Percentiles rank a stretch among this genome's conserved stretches.
These are phyloP conservation scores for Microbotryum intermedium DNA, from an alignment of 1,284 basidiomycete genomes.

Conservation along the genomic window DNA sequence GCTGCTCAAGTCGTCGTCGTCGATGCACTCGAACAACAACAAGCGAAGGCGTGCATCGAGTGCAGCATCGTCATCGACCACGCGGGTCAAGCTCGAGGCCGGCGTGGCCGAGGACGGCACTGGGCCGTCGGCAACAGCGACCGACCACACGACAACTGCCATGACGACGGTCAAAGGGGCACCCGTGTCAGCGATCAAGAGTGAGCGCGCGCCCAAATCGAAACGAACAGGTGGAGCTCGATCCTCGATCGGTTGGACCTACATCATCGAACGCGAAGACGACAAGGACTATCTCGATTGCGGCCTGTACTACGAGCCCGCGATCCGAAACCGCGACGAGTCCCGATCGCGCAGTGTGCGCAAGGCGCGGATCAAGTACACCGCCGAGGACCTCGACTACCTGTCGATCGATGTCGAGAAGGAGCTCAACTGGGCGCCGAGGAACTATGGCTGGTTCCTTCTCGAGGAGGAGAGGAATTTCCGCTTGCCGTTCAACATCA, in stretches of 20 bases:
- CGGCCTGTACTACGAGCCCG: conserved; percentile 14
- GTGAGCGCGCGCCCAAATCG: too few species aligned
- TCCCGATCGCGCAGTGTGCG: not conserved
- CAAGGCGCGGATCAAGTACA: not conserved
- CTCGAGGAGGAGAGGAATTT: conserved; percentile 37
- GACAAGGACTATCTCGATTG: conserved; percentile 11
- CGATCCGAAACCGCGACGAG: not conserved
- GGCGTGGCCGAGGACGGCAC: too few species aligned
- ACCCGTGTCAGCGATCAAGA: too few species aligned
- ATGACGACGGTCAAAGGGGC: too few species aligned
- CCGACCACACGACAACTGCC: too few species aligned
- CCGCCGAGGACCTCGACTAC: not conserved
- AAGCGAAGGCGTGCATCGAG: too few species aligned
- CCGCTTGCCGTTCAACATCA: conserved; percentile 39
- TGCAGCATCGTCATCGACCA: too few species aligned
- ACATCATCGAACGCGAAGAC: conserved; percentile 1
- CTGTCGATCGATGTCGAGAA: not conserved
- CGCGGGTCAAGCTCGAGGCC: too few species aligned
- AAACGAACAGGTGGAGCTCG: too few species aligned
- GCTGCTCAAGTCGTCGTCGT: too few species aligned
- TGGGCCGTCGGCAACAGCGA: too few species aligned
- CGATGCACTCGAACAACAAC: too few species aligned
- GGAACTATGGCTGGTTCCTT: not conserved
- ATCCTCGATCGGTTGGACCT: not conserved
- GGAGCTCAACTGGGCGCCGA: not conserved